phyloP scores from a whole-genome alignment of 2,329 filamentous ascomycete genomes.

The Teratosphaeria gauchensis region DNA sequence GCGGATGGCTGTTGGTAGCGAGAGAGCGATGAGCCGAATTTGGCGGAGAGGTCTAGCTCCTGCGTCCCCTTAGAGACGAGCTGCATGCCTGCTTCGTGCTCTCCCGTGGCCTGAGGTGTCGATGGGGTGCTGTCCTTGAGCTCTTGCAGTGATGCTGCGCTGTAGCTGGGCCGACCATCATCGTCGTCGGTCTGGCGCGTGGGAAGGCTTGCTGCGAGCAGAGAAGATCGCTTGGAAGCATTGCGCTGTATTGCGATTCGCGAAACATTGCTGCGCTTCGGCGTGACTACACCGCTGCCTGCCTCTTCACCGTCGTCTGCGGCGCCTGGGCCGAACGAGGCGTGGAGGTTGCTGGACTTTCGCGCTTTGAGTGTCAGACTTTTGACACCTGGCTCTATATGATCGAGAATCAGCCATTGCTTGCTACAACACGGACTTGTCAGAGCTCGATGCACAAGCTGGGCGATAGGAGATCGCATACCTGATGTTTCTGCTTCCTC shows the following conservation, averaged over 20 bases:
- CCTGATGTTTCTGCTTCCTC: slow-evolving; percentile 13
- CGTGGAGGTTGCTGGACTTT: slow-evolving; percentile 63
- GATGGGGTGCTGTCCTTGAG: slow-evolving; percentile 77
- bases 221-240: slow-evolving; percentile 45
- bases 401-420: slow-evolving; percentile 30
- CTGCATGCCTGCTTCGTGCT: slow-evolving; percentile 25
- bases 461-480: slow-evolving; percentile 7
- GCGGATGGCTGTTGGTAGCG: slow-evolving; percentile 26
- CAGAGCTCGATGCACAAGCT: slow-evolving; percentile 8
- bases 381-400: slow-evolving; percentile 42
- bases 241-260: slow-evolving; percentile 58
- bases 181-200: slow-evolving; percentile 43
- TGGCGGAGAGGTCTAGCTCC: slow-evolving; percentile 38
- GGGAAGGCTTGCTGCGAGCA: slow-evolving; percentile 40
- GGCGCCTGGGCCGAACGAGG: slow-evolving; percentile 63
- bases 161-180: slow-evolving; percentile 69
- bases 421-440: slow-evolving; percentile 11
- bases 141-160: slow-evolving; percentile 75
- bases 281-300: slow-evolving; percentile 45
- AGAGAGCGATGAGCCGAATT: slow-evolving; percentile 45
- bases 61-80: slow-evolving; percentile 37
- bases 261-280: slow-evolving; percentile 54
- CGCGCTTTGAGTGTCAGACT: slow-evolving; percentile 45
- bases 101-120: slow-evolving; percentile 49
- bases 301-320: slow-evolving; percentile 46